Base-by-base conservation (phyloP, 176 grass and related monocot species). In the Triticum timopheevii region DNA sequence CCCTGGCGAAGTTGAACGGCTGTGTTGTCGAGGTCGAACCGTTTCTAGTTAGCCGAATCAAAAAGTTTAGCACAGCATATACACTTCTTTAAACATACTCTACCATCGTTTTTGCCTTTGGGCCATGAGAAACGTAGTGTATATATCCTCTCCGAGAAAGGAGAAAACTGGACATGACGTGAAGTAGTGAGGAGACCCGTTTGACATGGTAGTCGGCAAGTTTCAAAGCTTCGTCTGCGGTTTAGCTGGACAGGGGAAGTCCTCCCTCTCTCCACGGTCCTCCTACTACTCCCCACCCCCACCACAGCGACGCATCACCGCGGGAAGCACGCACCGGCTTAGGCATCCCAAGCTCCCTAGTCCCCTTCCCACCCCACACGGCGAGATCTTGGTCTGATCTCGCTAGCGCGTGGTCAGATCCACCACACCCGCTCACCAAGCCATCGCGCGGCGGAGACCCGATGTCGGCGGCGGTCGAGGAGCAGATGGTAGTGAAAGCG, bases 401-500 rank as follows among this genome's bases (percentile, higher is more conserved):
- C 47, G 50, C 89, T 33, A 8, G 65, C 8, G 30, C 42, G 69
- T 16, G 42, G 80, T 77, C 80, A 91, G 89, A 91, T 90, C 89
- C 84, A 67, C 24, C 80, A 22, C 35, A 45, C 25, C 39, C 38
- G n/a, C 22, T 75, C 66, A 58, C 65, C 81, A 40, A 40, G 56
- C 80, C 15, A 28, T 56, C 68, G 17, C 69, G 61, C 36, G 45
- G 80, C 65, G 68, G 89, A 72, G 87, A 62, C 45, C 9, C 25
- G 68, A 83, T 93, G 80, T 88, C 90, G 33, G 82, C 85, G 64
- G 91, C 90, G 63, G 83, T 93, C 9, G 97, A 99, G 90, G 97
- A 99, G 76, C 92, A 99, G 89, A 88, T 96, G 84, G 84, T 99
- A 56, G 83, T 91, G 83, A 99, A 99, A 86, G 90, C 90, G 19